Evolutionary conservation across 2,329 filamentous ascomycete genomes (phyloP).

Genomic region (Colletotrichum cereale): DNA sequence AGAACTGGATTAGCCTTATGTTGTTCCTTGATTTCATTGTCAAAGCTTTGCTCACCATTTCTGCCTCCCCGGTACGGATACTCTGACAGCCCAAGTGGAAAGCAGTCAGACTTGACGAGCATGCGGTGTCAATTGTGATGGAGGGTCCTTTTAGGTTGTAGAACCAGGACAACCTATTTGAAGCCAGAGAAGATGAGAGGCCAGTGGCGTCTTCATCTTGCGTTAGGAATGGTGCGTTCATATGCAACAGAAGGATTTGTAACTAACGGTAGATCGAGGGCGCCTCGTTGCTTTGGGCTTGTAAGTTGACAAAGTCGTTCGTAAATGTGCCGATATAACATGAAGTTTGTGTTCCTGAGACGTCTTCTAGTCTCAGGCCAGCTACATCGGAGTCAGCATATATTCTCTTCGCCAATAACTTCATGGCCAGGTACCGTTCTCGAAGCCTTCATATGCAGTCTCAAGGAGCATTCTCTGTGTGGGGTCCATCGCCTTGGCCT

Average conservation of each 20-base stretch:
- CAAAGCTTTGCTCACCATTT: conserved; percentile 12
- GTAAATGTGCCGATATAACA: conserved; percentile 51
- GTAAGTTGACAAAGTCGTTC: conserved; percentile 49
- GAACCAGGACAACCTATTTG: conserved; percentile 43
- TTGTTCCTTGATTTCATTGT: too few relatives aligned
- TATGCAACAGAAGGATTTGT: conserved; percentile 46
- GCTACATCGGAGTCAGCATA: conserved; percentile 39
- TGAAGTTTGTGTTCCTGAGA: conserved; percentile 49
- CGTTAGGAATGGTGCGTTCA: conserved; percentile 56
- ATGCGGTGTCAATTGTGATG: conserved; percentile 53
- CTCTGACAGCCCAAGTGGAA: conserved; percentile 50
- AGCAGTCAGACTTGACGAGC: conserved; percentile 50
- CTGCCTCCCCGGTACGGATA: conserved; percentile 49
- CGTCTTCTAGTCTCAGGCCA: conserved; percentile 52
- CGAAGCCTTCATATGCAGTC: conserved; percentile 51
- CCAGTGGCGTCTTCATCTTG: conserved; percentile 60
- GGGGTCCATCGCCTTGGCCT: conserved; percentile 52
- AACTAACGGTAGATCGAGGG: conserved; percentile 45
- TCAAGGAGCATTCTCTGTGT: conserved; percentile 54
- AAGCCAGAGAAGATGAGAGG: conserved; percentile 52
- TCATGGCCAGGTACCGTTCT: conserved; percentile 60
- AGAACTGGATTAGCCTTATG: background rate
- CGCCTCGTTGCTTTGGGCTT: conserved; percentile 42
- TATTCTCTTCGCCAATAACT: conserved; percentile 30
- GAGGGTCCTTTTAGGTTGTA: conserved; percentile 50